A percentile compares a stretch with the other conserved stretches of the same genome.
Evolutionary conservation across 257 asterid species (phyloP).

Genomic region (Schizonepeta tenuifolia): DNA sequence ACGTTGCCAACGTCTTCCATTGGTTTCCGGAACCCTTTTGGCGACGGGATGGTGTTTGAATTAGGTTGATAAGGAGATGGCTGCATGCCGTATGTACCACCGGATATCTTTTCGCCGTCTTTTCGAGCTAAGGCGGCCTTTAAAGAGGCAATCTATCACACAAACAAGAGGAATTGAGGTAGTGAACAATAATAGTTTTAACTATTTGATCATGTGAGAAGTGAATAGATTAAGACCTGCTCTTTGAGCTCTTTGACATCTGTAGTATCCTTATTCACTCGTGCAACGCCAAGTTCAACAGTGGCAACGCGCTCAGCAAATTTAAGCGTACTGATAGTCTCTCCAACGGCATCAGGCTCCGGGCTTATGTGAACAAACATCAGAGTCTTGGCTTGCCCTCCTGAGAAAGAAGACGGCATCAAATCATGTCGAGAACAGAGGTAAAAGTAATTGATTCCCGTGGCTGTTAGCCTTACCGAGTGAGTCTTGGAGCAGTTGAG

Average conservation of each 20-base stretch:
- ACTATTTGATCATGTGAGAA: background rate
- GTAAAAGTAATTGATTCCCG: background rate
- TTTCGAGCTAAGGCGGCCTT: slow-evolving; percentile 76
- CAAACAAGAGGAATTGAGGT: slow-evolving; percentile 16
- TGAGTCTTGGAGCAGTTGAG: slow-evolving; percentile 93
- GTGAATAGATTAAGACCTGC: slow-evolving; percentile 55
- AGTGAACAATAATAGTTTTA: slow-evolving; percentile 22
- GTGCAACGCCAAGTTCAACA: slow-evolving; percentile 97
- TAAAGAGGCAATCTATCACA: slow-evolving; percentile 56
- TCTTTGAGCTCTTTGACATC: slow-evolving; percentile 95
- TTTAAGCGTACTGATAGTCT: slow-evolving; percentile 91
- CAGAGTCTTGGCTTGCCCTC: slow-evolving; percentile 94
- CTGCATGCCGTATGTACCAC: slow-evolving; percentile 43
- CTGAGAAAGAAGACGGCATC: slow-evolving; percentile 42
- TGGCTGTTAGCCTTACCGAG: slow-evolving; percentile 64
- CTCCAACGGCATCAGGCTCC: slow-evolving; percentile 87
- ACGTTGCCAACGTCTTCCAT: slow-evolving; percentile 70
- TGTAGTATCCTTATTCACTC: slow-evolving; percentile 76
- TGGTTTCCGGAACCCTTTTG: slow-evolving; percentile 60
- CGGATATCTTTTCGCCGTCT: slow-evolving; percentile 52
- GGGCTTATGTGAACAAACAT: slow-evolving; percentile 99
- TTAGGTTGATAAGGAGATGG: slow-evolving; percentile 44
- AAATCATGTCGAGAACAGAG: slow-evolving; percentile 18
- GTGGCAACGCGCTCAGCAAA: slow-evolving; percentile 98
- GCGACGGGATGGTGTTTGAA: slow-evolving; percentile 50